Evolutionary conservation across 768 basidiomycete genomes (phyloP), one percentile per base, ranked within the genome.

Genomic region (Chlorophyllum brunneum): DNA sequence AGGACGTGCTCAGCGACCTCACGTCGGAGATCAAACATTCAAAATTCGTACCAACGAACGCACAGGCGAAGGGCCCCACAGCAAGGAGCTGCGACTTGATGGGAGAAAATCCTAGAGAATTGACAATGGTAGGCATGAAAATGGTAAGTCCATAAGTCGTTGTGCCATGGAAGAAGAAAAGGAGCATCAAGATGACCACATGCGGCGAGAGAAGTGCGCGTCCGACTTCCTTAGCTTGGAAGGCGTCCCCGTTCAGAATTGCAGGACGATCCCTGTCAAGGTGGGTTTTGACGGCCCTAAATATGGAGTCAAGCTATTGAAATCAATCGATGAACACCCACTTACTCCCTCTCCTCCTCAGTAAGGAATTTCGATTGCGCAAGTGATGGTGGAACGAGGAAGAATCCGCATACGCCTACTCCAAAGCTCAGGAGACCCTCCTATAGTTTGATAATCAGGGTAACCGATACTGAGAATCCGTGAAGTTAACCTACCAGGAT

Each of bases 391-490:
- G 81, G 74, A 40, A 77, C 60, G 23, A 79, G 26, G 53, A 70
- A 70, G 65, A 69, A 77, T 0, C 70, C 62, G 4, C 63, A 30
- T 5, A 73, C 18, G 1, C 79, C 81, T 54, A 78, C 72, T 2
- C 74, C 47, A 34, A 71, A 61, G 0, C 78, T 76, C 59, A 82
- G 73, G 1, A 71, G 58, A 2, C 81, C 81, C 56, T 62, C 75
- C 18, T 55, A 40, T 7, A 13, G 3, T 24, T 20, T 7, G 20
- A 11, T 8, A 16, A 31, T 23, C n/a, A 34, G 10, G 15, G 6
- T 41, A 18, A 15, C 7, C 75, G 15, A 1, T 29, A 11, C 10
- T 45, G 27, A 18, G 24, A 75, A 73, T 54, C 75, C 5, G 23
- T 30, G 30, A 42, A 42, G 13, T 2, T 8, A 58, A 77, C 74